Evolutionary conservation across 371 early-diverging fungal species (phyloP), one percentile per base, ranked within the genome.

Genomic region (Chytridiales sp.): DNA sequence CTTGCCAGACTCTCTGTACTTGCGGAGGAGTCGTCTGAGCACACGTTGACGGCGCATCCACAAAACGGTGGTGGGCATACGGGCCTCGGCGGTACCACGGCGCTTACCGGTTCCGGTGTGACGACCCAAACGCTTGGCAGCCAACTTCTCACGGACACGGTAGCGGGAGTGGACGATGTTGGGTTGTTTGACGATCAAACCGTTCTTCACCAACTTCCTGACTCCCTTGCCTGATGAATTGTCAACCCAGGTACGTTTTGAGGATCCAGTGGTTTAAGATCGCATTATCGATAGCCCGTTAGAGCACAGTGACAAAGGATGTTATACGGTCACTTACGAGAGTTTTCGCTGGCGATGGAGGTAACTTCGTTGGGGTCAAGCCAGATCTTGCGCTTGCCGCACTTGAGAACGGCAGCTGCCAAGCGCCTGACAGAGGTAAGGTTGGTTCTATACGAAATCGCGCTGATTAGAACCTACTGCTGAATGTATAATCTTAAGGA

Each of bases 21-120:
- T 96, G 87, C 93, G 88, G 64, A 99, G 87, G 46, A 95, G 85
- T 65, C 92, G 91, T 77, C 99, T 93, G 73, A 98, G 87, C 64
- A 96, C 98, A 78, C 99, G 90, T 88, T 95, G 94, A 75, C 97
- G 91, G 61, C 98, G 90, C 96, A 99, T 99, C 99, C 99, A 99
- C 75, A 97, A 83, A 69, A 94, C 89, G 64, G 87, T 82, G 67
- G 85, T 79, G 69, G 98, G 95, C 96, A 97, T 96, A 83, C 99
- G 95, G 58, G 99, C 99, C 80, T 99, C 95, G 62, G 96, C 90
- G 70, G 98, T 96, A 93, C 76, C 99, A 77, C 87, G 90, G 74
- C 97, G 90, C 85, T 96, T 97, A 88, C 99, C 99, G 69, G 87
- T 79, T 66, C 99, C 99, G 75, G 88, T 88, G 86, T 99, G 99